Evolutionary conservation across 2,329 filamentous ascomycete genomes (phyloP), one percentile per base, ranked within the genome.

Genomic region (Aspergillus thermomutatus): DNA sequence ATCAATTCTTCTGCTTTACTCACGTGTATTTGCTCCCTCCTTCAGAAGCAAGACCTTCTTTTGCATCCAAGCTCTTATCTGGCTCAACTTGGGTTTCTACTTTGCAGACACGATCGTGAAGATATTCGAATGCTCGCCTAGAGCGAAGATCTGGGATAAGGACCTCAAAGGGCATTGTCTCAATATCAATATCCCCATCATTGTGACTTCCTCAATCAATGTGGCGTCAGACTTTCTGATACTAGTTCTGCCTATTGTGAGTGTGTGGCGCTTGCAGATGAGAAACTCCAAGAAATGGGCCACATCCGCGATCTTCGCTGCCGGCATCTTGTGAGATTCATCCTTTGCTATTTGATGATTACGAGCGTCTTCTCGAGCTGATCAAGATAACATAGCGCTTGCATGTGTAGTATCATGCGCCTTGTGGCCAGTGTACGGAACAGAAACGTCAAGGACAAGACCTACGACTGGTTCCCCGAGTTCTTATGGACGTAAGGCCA

Each of bases 1-100:
- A 17, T 68, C 67, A 2, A 65, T 71, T 21, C 58, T 71, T 4
- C 62, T 69, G 4, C 59, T 68, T 1, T 70, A 67, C 49, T 54
- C 66, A 19, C 62, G 64, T 1, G 56, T 69, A 10, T 70, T 71
- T 52, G 60, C 61, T 4, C 63, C 66, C 10, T 49, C 57, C 19
- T 28, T 51, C 28, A 59, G 49, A 25, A 60, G 59, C 47, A 58
- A 47, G 41, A 68, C 62, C 3, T 64, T 56, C 28, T 47, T 63
- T 25, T 54, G 57, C 50, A 65, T 71, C 4, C 65, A 67, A 11
- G 17, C 63, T 10, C 57, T 69, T 23, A 62, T 66, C 37, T 65
- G 57, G 58, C 56, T 66, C 21, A 66, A 66, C 43, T 52, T 67
- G 10, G 23, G 62, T 11, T 69, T 69, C 53, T 71, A 69, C 50